Evolutionary conservation across 306 rosid genomes (phyloP), one percentile per base, ranked within the genome.

Genomic region (Pueraria montana): DNA sequence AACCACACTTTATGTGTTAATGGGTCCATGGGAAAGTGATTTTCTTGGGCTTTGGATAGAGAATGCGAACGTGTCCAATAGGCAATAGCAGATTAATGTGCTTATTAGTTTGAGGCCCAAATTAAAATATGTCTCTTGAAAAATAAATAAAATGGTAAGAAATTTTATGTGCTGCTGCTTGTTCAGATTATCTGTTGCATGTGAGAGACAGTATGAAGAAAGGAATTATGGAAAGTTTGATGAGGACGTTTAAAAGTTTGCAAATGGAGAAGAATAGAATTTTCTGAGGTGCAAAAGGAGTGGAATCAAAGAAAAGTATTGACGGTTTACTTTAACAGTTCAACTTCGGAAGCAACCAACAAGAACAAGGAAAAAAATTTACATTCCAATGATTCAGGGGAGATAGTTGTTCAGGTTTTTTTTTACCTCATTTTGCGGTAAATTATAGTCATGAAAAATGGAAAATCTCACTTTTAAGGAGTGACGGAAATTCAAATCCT

Each of bases 291-390:
- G 70, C 72, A 80, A 86, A 85, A 90, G 48, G 88, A 86, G 94
- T 90, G 81, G 90, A 86, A 89, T 87, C 87, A 80, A 90, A 89
- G 91, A 82, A 89, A 91, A 86, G 89, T 77, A 85, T 61, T 73
- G 56, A 53, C 52, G 46, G 36, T 79, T 76, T 67, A 52, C 78
- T 21, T 75, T 65, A 76, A 56, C 73, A 64, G 16, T 45, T 55
- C 82, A 58, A 70, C 56, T 43, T 67, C 52, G 23, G 61, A 82
- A 73, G 62, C 77, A 76, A 79, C 65, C 42, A 66, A 59, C 73
- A 86, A 61, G 11, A 46, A 42, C 23, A 24, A 24, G 49, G 52
- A 18, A 46, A 42, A 30, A 3, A 24, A 32, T 58, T 10, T 11
- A 65, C 55, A 74, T 46, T 73, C 45, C 11, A 21, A n/a, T 8